Base-by-base conservation (phyloP, 768 basidiomycete genomes). In the Boletus eberwhitei region DNA sequence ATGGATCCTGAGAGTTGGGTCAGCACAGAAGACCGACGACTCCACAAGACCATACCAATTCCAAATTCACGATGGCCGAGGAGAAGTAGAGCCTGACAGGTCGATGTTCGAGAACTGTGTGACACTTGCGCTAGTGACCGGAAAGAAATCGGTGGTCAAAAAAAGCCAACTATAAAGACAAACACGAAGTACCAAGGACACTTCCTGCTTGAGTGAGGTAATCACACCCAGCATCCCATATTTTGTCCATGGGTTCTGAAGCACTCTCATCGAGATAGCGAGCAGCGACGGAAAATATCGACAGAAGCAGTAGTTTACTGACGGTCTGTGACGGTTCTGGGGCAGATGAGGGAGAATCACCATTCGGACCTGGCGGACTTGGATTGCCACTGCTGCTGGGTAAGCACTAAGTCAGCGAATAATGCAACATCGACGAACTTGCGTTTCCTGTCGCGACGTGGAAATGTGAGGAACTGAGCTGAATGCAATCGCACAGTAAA, bases 1-100 rank as follows among this genome's bases (percentile, higher is more conserved):
- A 91, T 90, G 14, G 77, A 75, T 29, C 79, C 77, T 78, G 56
- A 31, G 50, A 36, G 34, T 24, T 42, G 21, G 19, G n/a, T 68
- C 32, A 71, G 59, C 31, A 53, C 8, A 39, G 17, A 47, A 19
- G 35, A 40, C 12, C 24, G 34, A 37, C n/a, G n/a, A 42, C 14
- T 21, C 14, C n/a, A 48, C 16, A 37, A 24, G 26, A 24, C 42
- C 69, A 73, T 77, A 63, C 89, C 90, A 35, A 91, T 86, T 14
- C 93, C 93, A 65, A 93, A 88, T 73, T 94, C 91, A 6, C 91
- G 81, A 66, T 90, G 83, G 1, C 89, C 89, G 13, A 93, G 71
- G 13, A 95, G 79, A 41, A 95, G 75, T 14, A 94, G 69, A 2
- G 91, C 80, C 65, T 95, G 93, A 22, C 90, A 88, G 0, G 88